Evolutionary conservation across 768 basidiomycete genomes (phyloP).

Genomic region (Boletus sp.): DNA sequence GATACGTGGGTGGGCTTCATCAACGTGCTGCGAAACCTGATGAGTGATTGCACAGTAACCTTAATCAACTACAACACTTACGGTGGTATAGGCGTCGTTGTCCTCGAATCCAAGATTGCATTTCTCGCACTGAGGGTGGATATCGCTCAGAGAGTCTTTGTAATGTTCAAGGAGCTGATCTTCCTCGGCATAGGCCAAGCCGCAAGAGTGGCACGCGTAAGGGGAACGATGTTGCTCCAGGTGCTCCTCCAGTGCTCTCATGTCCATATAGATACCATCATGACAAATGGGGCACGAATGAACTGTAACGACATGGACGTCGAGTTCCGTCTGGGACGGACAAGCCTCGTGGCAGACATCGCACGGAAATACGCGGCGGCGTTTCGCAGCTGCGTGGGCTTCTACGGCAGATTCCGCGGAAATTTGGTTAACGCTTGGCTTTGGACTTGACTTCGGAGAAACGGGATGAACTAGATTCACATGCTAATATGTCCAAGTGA

Average conservation of each 20-base stretch:
- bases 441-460: slow-evolving; percentile 14
- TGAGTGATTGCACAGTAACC: slow-evolving; percentile 1
- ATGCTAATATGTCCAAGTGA: slow-evolving; percentile 21
- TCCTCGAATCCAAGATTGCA: slow-evolving; percentile 39
- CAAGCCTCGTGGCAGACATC: slow-evolving; percentile 25
- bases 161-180: slow-evolving; percentile 42
- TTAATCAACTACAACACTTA: slow-evolving; percentile 14
- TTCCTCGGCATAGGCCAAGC: slow-evolving; percentile 28
- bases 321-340: slow-evolving; percentile 25
- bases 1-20: slow-evolving; percentile 36
- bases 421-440: slow-evolving; percentile 9
- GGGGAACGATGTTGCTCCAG: slow-evolving; percentile 30
- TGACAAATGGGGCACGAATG: slow-evolving; percentile 34
- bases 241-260: slow-evolving; percentile 25
- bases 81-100: slow-evolving; percentile 27
- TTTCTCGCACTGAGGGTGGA: slow-evolving; percentile 37
- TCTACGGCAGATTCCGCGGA: slow-evolving; percentile 8
- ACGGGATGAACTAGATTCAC: slow-evolving; percentile 10
- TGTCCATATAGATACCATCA: slow-evolving; percentile 31
- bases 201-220: slow-evolving; percentile 25
- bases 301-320: slow-evolving; percentile 30
- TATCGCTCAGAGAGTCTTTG: slow-evolving; percentile 30
- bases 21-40: slow-evolving; percentile 36
- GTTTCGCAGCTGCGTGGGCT: background rate
- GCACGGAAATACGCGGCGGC: slow-evolving; percentile 14